Evolutionary conservation across 257 asterid species (phyloP).

Genomic region (Voacanga thouarsii): DNA sequence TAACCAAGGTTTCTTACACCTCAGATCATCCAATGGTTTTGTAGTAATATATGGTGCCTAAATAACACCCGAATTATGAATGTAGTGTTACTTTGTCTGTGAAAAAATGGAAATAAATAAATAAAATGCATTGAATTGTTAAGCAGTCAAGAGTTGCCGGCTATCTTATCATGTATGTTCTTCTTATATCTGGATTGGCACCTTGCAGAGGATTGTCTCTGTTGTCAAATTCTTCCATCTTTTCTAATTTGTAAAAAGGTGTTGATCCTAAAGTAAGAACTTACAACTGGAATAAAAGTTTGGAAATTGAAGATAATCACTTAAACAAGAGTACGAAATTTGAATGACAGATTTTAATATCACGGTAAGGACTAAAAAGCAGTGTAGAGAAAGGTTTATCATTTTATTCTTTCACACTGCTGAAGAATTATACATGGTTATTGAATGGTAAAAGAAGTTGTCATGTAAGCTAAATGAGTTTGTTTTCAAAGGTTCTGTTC

Average conservation of each 20-base stretch:
- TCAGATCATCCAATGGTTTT: neutral
- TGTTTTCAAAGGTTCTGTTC: neutral
- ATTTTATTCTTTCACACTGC: slow-evolving; percentile 19
- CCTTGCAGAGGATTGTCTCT: neutral
- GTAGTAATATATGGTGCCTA: neutral
- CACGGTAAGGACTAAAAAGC: too few species aligned
- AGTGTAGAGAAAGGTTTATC: too few species aligned
- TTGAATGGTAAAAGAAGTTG: neutral
- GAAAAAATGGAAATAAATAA: too few species aligned
- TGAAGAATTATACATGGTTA: slow-evolving; percentile 46
- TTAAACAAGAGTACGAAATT: too few species aligned
- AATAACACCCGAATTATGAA: neutral
- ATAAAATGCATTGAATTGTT: too few species aligned
- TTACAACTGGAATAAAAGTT: neutral
- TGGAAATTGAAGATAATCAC: neutral
- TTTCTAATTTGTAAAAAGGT: neutral
- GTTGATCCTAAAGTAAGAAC: neutral
- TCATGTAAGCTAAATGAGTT: neutral
- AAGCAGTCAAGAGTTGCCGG: neutral
- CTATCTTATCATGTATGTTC: neutral
- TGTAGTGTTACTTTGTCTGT: neutral
- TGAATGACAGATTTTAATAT: neutral
- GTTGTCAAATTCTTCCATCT: neutral
- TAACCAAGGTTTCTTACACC: neutral
- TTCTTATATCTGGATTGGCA: neutral